Base-by-base conservation (phyloP, 768 basidiomycete species). In the Hygrophorus russula region DNA sequence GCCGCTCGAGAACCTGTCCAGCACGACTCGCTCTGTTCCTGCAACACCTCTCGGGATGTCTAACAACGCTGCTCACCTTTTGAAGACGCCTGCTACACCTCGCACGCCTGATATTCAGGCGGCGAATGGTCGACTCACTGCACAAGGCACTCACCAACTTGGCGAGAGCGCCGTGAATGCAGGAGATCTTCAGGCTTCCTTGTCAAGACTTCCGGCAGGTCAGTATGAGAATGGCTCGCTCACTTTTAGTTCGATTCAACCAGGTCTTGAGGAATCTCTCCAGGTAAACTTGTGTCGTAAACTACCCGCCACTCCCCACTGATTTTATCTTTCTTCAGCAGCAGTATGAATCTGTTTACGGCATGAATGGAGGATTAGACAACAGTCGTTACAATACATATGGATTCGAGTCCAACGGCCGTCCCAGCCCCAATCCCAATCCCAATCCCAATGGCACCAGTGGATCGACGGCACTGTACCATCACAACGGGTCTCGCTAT, bases 401-500 rank as follows among this genome's bases (percentile, higher is more conserved):
- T 48, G 70, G 73, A 17, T 72, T 77, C 46, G 80, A 82, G 17
- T 29, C 65, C 19, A 58, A 63, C 30, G 64, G 57, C 14, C 74
- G 74, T 42, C 53, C 61, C 10, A 60, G 55, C 38, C 48, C 51
- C 19, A 53, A 61, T 49, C 41, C 24, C 24, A 53, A 61, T 49
- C 41, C 24, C 24, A 24, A 24, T 24, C 24, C 51, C 48, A 69
- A 60, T 37, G 66, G 63, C 45, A 59, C 66, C 2, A 72, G 68
- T 31, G 81, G 80, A n/a, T 82, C 82, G 12, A 81, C 78, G n/a
- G 80, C 80, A 6, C 59, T 84, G 28, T 86, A 88, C 56, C 78
- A 84, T 41, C 85, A 86, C 55, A 76, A 81, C 44, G 81, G 78
- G 2, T 70, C 83, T 45, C 80, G 86, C 50, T 89, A 87, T 50